Evolutionary conservation across 2,329 filamentous ascomycete genomes (phyloP).

Genomic region (Penicillium decumbens): DNA sequence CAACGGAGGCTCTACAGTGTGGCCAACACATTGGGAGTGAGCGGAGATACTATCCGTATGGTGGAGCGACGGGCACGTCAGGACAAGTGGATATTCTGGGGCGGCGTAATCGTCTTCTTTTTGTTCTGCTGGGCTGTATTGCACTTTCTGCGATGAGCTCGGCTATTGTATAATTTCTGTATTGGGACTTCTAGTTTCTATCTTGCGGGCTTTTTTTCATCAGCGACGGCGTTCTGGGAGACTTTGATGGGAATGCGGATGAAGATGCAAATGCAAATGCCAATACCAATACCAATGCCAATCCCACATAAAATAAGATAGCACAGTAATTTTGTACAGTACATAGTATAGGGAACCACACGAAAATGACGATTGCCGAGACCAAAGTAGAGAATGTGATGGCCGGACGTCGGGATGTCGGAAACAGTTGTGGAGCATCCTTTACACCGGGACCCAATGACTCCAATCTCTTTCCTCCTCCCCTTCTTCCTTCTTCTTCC

Average conservation of each 20-base stretch:
- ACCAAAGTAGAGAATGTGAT: neutral
- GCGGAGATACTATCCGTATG: constrained; percentile 95
- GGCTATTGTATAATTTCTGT: neutral
- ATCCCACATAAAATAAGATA: neutral
- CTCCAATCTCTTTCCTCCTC: constrained; percentile 10
- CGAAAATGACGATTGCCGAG: neutral
- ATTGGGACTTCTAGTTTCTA: neutral
- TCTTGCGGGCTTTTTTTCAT: constrained; percentile 11
- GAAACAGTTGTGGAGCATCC: constrained; percentile 14
- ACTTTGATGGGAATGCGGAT: neutral
- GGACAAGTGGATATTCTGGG: constrained; percentile 98
- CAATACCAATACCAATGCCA: too few relatives aligned
- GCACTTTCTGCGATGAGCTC: constrained; percentile 70
- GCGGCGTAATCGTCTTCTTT: constrained; percentile 79
- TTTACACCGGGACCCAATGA: constrained; percentile 12
- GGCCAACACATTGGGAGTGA: constrained; percentile 87
- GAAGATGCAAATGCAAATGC: too few relatives aligned
- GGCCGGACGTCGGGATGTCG: constrained; percentile 20
- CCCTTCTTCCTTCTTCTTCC: constrained; percentile 10
- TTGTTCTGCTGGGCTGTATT: constrained; percentile 87
- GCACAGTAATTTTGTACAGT: neutral
- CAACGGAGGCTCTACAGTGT: constrained; percentile 87
- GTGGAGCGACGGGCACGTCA: constrained; percentile 85
- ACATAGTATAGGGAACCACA: neutral
- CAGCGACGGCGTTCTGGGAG: constrained; percentile 31